Evolutionary conservation across 2,329 filamentous ascomycete genomes (phyloP), one percentile per base, ranked within the genome.

Genomic region (Ceratocystis eucalypticola): DNA sequence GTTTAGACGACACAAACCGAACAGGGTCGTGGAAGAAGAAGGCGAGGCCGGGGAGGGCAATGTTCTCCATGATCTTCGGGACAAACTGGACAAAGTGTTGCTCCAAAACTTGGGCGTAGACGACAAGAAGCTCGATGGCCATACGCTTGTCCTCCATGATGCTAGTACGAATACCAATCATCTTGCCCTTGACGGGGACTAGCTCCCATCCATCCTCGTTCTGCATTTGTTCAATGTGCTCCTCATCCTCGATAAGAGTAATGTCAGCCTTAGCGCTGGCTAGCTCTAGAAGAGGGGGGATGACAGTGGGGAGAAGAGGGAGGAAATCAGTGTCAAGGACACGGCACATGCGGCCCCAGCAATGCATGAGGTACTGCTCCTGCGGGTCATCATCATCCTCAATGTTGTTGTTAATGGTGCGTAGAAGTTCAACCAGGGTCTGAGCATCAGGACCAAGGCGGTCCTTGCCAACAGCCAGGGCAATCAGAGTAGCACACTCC

Each of bases 21-120:
- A 97, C 94, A 0, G 94, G 93, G 74, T 99, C 94, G 76, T 99
- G 94, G 84, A 99, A 99, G 81, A 97, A 99, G 81, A 99, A 99
- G 2, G 91, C 89, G 61, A 99, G 82, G 22, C 94, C 91, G 6
- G 94, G 93, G 25, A 99, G 80, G 1, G 92, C 93, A 73, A 99
- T 95, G 77, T 94, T 94, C 75, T 96, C 91, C 88, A 97, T 94
- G 67, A 96, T 95, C 68, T 96, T 88, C 57, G 87, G 81, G 64
- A 96, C 93, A 70, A 95, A 97, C 1, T 89, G 90, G 65, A 94
- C 91, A 74, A 99, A 99, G 37, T 89, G 85, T 25, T 83, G 91
- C 74, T 96, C 91, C n/a, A 99, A 82, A 30, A 96, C 92, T 74
- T 96, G 91, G 1, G 94, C 93, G 73, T 99, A 99, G 69, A 99